These are phyloP conservation scores for Cutaneotrichosporon mucoides DNA, from an alignment of 1,284 basidiomycete genomes.

Conservation along the genomic window DNA sequence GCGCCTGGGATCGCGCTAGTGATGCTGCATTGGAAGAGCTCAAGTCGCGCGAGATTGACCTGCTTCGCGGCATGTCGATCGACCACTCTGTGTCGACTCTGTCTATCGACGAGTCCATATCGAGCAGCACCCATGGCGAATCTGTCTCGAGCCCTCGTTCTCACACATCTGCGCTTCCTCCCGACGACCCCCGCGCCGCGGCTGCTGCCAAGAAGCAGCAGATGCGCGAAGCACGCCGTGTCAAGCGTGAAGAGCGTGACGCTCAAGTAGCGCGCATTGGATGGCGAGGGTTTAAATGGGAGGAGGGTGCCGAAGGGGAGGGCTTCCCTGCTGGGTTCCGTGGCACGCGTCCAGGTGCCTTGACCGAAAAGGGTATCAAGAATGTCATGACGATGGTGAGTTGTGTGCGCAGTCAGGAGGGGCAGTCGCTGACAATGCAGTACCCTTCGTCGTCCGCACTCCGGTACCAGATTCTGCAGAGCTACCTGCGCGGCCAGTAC, in stretches of 20 bases:
- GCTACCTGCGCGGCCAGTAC: slow-evolving; percentile 53
- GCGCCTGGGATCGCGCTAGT: slow-evolving; percentile 86
- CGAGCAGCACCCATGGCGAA: slow-evolving; percentile 5
- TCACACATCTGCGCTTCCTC: slow-evolving; percentile 1
- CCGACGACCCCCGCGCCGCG: neutral
- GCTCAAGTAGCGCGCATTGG: slow-evolving; percentile 31
- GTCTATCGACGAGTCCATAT: slow-evolving; percentile 12
- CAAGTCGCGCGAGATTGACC: slow-evolving; percentile 60
- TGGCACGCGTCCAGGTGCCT: slow-evolving; percentile 60
- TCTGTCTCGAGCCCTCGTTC: slow-evolving; percentile 10
- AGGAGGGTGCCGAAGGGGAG: slow-evolving; percentile 38
- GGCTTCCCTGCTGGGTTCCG: slow-evolving; percentile 43
- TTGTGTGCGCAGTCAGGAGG: no score
- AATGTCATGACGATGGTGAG: slow-evolving; percentile 80
- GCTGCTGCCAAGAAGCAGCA: slow-evolving; percentile 10
- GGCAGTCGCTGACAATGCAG: no score
- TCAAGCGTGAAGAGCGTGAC: slow-evolving; percentile 25
- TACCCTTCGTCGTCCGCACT: slow-evolving; percentile 54
- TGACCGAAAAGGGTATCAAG: slow-evolving; percentile 77
- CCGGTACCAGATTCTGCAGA: slow-evolving; percentile 53
- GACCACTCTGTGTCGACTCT: slow-evolving; percentile 8
- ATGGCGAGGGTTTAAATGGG: slow-evolving; percentile 46
- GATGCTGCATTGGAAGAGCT: slow-evolving; percentile 79
- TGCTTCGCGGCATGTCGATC: slow-evolving; percentile 23
- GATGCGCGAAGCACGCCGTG: slow-evolving; percentile 15